Evolutionary conservation across 306 rosid genomes (phyloP).

Genomic region (Rosa persica): DNA sequence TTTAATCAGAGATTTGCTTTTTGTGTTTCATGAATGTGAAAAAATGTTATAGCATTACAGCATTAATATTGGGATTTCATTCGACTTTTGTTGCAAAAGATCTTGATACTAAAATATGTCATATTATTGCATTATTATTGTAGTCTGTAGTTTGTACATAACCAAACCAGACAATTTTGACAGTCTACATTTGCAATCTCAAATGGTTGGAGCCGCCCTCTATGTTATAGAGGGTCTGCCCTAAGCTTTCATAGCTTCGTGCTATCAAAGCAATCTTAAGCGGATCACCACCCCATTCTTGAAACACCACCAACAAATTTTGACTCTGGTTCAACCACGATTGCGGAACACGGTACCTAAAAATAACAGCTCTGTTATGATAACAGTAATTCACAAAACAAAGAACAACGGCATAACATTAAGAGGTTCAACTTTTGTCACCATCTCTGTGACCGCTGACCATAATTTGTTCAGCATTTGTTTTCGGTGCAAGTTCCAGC

Average conservation of each 20-base stretch:
- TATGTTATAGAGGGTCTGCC: constrained; percentile 4
- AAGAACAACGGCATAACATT: background rate
- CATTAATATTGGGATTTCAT: background rate
- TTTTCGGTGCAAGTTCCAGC: constrained; percentile 65
- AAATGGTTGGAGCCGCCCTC: background rate
- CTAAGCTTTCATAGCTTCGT: background rate
- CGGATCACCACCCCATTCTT: constrained; percentile 94
- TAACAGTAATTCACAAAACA: constrained; percentile 3
- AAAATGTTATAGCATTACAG: background rate
- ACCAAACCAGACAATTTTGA: too few species aligned
- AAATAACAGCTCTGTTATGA: constrained; percentile 21
- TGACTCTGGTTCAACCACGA: constrained; percentile 71
- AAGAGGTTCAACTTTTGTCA: constrained; percentile 35
- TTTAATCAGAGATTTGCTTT: constrained; percentile 19
- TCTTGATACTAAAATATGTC: background rate
- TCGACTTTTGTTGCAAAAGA: background rate
- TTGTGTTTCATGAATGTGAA: background rate
- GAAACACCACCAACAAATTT: constrained; percentile 74
- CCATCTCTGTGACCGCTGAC: constrained; percentile 92
- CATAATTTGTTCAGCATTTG: constrained; percentile 66
- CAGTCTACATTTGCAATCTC: too few species aligned
- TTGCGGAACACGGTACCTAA: constrained; percentile 95
- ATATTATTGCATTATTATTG: background rate
- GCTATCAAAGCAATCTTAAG: constrained; percentile 53
- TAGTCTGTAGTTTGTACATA: background rate